A percentile compares a stretch with the other conserved stretches of the same genome.
These are phyloP conservation scores for Annona cherimola DNA, from an alignment of 164 flowering plant species.

Conservation along the genomic window DNA sequence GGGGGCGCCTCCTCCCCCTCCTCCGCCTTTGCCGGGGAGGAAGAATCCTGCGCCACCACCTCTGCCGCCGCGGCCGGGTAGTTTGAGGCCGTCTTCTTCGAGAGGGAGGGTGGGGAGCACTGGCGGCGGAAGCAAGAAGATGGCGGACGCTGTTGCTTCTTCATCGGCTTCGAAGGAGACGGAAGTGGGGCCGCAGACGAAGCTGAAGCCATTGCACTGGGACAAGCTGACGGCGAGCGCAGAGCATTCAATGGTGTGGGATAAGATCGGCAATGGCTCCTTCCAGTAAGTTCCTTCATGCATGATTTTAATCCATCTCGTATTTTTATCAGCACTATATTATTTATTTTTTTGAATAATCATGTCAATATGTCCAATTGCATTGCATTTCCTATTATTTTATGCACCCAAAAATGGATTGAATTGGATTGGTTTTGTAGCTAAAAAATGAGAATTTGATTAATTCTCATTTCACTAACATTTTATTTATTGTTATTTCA, in stretches of 20 bases:
- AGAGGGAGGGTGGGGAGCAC: constrained; percentile 22
- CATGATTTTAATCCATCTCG: not conserved
- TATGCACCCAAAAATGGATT: no score
- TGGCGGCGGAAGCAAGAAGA: constrained; percentile 6
- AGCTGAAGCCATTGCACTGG: constrained; percentile 88
- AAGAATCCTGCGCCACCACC: constrained; percentile 36
- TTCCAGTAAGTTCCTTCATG: constrained; percentile 55
- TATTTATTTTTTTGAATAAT: no score
- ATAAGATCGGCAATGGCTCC: constrained; percentile 67
- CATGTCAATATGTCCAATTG: no score
- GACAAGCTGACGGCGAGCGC: constrained; percentile 62
- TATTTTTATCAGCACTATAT: not conserved
- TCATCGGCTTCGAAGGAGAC: constrained; percentile 15
- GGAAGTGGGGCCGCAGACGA: constrained; percentile 30
- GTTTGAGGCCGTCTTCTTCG: constrained; percentile 33
- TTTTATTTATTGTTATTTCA: no score
- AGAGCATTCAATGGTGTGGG: constrained; percentile 90
- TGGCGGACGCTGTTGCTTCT: no score
- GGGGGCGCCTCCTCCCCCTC: constrained; percentile 26
- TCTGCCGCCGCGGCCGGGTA: constrained; percentile 31
- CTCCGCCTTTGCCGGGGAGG: constrained; percentile 20
- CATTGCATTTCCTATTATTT: no score
- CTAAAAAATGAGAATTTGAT: no score
- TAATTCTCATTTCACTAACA: no score
- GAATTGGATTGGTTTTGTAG: no score